These are phyloP conservation scores for Plicaturopsis crispa DNA, from an alignment of 768 basidiomycete species.

Conservation along the genomic window DNA sequence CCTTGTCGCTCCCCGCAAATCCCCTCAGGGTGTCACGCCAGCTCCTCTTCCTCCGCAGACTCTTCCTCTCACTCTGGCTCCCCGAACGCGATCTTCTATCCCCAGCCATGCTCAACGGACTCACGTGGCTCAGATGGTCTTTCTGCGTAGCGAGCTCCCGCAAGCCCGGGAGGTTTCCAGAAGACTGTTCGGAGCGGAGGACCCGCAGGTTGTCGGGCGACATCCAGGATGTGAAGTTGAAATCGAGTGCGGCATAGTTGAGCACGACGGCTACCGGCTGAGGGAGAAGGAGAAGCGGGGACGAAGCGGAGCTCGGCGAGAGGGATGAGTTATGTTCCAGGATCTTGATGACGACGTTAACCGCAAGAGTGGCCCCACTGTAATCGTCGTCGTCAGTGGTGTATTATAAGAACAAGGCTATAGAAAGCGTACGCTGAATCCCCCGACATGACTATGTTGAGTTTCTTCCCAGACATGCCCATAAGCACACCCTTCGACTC, in stretches of 20 bases:
- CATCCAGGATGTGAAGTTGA: constrained; percentile 99
- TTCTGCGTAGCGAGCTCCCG: constrained; percentile 68
- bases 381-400: constrained; percentile 7
- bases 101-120: constrained; percentile 86
- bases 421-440: constrained; percentile 86
- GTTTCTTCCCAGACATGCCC: constrained; percentile 79
- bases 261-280: constrained; percentile 79
- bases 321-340: constrained; percentile 54
- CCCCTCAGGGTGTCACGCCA: constrained; percentile 55
- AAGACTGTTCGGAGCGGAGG: constrained; percentile 81
- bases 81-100: constrained; percentile 41
- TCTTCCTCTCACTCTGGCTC: constrained; percentile 37
- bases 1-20: constrained; percentile 31
- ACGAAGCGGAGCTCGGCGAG: constrained; percentile 15
- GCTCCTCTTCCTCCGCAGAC: constrained; percentile 45
- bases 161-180: constrained; percentile 69
- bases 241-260: constrained; percentile 89
- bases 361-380: constrained; percentile 85
- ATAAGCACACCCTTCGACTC: constrained; percentile 75
- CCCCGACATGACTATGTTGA: constrained; percentile 77
- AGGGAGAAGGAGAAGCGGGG: constrained; percentile 41
- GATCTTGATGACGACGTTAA: constrained; percentile 79
- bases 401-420: constrained; percentile 1
- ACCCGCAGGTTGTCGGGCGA: constrained; percentile 75
- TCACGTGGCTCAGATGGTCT: constrained; percentile 84